Evolutionary conservation across 208 protist species (phyloP).

Genomic region (Trichomonas tenax): DNA sequence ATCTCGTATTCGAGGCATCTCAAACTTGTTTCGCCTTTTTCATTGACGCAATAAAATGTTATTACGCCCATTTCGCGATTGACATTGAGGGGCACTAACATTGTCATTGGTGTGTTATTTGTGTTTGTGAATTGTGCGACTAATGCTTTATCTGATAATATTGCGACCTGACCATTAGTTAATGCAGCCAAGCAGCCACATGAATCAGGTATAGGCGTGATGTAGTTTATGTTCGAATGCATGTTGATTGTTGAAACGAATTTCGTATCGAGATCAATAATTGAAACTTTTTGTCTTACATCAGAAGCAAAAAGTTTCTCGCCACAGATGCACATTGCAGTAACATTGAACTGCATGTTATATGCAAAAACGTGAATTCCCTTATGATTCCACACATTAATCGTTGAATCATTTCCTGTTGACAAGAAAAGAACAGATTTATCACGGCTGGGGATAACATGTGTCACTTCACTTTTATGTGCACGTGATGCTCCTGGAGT

Average conservation of each 20-base stretch:
- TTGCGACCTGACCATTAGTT: neutral
- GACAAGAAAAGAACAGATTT: neutral
- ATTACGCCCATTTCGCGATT: neutral
- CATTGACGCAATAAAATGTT: neutral
- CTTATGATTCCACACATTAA: neutral
- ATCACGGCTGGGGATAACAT: neutral
- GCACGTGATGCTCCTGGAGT: neutral
- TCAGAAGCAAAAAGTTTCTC: neutral
- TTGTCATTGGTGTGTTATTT: neutral
- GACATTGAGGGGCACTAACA: neutral
- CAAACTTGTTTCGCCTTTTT: neutral
- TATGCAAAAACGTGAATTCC: neutral
- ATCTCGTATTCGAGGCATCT: neutral
- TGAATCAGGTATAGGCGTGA: neutral
- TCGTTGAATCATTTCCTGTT: neutral
- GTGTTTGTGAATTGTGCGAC: neutral
- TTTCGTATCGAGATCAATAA: neutral
- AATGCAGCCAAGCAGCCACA: neutral
- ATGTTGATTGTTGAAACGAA: neutral
- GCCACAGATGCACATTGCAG: neutral
- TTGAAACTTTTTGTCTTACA: neutral
- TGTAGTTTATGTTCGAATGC: neutral
- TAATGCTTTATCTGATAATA: neutral
- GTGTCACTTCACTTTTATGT: neutral
- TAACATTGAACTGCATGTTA: neutral